Conservation (phyloP, 139 green algal genomes). For the Microglena sp. region DNA sequence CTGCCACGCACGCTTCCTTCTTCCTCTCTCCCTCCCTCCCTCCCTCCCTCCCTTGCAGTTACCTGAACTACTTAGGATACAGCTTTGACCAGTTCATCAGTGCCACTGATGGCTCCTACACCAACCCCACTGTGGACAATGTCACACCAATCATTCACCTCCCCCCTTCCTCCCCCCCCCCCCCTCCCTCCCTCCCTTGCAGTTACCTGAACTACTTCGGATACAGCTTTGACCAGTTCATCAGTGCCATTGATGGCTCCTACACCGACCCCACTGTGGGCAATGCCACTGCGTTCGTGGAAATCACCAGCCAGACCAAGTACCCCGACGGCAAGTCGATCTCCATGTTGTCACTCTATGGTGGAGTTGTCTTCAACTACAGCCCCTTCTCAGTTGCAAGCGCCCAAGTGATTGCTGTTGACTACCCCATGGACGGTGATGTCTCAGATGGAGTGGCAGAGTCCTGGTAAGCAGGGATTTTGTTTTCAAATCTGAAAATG, state of each 20-base stretch:
- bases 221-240: not conserved
- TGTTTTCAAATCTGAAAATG: too few species aligned
- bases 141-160: too few species aligned
- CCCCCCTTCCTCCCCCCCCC: too few species aligned
- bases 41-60: too few species aligned
- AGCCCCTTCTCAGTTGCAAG: not conserved
- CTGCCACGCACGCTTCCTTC: too few species aligned
- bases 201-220: not conserved
- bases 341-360: conserved; percentile 4
- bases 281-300: conserved; percentile 2
- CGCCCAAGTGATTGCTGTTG: not conserved
- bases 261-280: conserved; percentile 1
- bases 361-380: conserved; percentile 2
- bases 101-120: too few species aligned
- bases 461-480: conserved; percentile 8
- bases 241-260: not conserved
- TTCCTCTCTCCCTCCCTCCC: too few species aligned
- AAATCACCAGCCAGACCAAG: not conserved
- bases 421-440: conserved; percentile 4
- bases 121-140: too few species aligned
- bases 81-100: too few species aligned
- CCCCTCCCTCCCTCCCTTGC: too few species aligned
- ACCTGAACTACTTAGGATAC: too few species aligned
- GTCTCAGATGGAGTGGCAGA: not conserved
- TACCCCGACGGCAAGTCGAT: conserved; percentile 12